A percentile compares a stretch with the other conserved stretches of the same genome.
phyloP scores from a whole-genome alignment of 345 rosid genomes.

The Cardiospermum halicacabum region DNA sequence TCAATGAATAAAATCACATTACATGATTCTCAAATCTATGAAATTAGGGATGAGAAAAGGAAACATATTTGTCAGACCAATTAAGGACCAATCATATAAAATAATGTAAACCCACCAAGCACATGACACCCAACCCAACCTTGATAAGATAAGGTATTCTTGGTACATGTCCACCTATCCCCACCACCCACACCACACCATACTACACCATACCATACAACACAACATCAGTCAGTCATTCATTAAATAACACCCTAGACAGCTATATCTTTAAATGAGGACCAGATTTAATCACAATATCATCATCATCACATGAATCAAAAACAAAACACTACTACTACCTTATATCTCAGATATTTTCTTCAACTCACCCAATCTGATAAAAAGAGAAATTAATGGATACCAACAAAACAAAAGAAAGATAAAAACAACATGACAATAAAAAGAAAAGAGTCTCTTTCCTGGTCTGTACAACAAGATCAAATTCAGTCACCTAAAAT shows the following conservation, averaged over 20 bases:
- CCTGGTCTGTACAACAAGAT: slow-evolving; percentile 50
- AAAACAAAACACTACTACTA: background rate
- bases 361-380: too few relatives aligned
- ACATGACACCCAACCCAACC: background rate
- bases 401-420: slow-evolving; percentile 10
- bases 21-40: too few relatives aligned
- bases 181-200: too few relatives aligned
- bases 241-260: background rate
- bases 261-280: background rate
- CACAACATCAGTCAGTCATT: too few relatives aligned
- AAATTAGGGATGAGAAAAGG: background rate
- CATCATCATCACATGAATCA: background rate
- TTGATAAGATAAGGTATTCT: background rate
- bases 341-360: slow-evolving; percentile 13
- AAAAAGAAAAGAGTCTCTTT: slow-evolving; percentile 13
- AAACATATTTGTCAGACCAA: background rate
- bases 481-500: slow-evolving; percentile 25
- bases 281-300: slow-evolving; percentile 1
- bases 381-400: slow-evolving; percentile 4
- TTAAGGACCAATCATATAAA: background rate
- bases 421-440: too few relatives aligned
- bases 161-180: too few relatives aligned
- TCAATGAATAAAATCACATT: too few relatives aligned
- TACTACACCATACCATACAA: too few relatives aligned
- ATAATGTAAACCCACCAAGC: slow-evolving; percentile 6